Evolutionary conservation across 2,329 filamentous ascomycete genomes (phyloP), one percentile per base, ranked within the genome.

Genomic region (Claviceps sorghi): DNA sequence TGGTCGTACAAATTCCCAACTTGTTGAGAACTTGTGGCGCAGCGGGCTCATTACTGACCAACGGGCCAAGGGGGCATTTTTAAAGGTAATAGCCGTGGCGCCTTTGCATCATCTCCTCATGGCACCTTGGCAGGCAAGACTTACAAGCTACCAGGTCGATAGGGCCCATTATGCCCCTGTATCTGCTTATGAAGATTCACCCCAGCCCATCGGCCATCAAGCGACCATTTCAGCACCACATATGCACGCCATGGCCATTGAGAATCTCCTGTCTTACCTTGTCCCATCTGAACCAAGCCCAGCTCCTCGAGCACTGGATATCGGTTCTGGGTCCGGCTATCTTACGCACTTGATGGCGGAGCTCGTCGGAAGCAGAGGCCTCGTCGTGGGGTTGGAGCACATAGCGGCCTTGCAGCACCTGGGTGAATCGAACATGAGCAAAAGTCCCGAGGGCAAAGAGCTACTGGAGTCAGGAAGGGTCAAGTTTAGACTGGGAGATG

Each of bases 261-360:
- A 78, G 61, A 64, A 73, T 47, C 65, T 80, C 19, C 65, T 79
- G 5, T 62, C 67, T 3, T 73, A 65, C 59, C 56, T 79, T 5
- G 15, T 65, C 13, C 69, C 75, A 4, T 61, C 65, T 3, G 53
- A 48, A 1, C 13, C 55, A 1, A 64, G 61, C 3, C 67, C 66
- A 0, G 64, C 68, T 2, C 69, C 73, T 2, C 69, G 84, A 58
- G 73, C 88, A 1, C 74, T 91, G 2, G 86, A 91, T 60, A 76
- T 91, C 54, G 86, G 86, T 2, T 84, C 79, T 47, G 86, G 86
- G 0, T 84, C 79, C 2, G 86, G 86, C 0, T 97, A 96, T 63
- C 72, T 98, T 13, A 95, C 89, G 5, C 88, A 94, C 60, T 82
- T 96, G 0, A 69, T 97, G 8, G 90, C 89, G 0, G 86, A 91